Base-by-base conservation (phyloP, 2,329 filamentous ascomycete genomes). In the Trichoderma atroviride region DNA sequence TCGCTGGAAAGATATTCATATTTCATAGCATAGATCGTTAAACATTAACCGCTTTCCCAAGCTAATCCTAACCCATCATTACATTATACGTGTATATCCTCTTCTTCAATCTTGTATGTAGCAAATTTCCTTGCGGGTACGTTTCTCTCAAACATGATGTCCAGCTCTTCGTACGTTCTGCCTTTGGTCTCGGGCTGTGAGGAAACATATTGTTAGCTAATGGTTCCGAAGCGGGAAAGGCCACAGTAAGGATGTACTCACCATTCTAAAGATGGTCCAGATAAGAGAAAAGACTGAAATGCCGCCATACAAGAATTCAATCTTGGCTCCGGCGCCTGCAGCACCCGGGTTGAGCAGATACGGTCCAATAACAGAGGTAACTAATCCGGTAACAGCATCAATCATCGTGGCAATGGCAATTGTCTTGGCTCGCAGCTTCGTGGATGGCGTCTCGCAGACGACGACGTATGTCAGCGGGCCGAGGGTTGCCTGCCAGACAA, bases 391-490 rank as follows among this genome's bases (percentile, higher is more conserved):
- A 16, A 62, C 11, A 3, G 66, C 66, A 22, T 63, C 58, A 6
- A 69, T 63, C 33, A 69, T 69, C 4, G 66, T 69, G 19, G 66
- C 66, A 11, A 69, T 64, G 31, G 66, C 57, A n/a, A 87, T 84
- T 1, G 86, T 86, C 78, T 87, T 87, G 52, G 83, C 80, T 71
- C 85, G 84, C 33, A 88, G 82, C 11, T 86, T 81, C 0, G 84
- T 85, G 0, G 85, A 86, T 0, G 85, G 85, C 6, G 85, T 81
- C 72, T 88, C 86, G 0, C 85, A 82, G 11, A 87, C 74, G 37
- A 88, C 77, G 0, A 82, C 81, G 74, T 87, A 88, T 5, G 83
- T 83, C 13, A 87, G 81, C 0, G 86, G 86, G 0, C 86, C 87
- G 13, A 88, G 81, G 1, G 85, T 84, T 68, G 84, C 81, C 77